Evolutionary conservation across 345 rosid species (phyloP), one percentile per base, ranked within the genome.

Genomic region (Citrus australasica): DNA sequence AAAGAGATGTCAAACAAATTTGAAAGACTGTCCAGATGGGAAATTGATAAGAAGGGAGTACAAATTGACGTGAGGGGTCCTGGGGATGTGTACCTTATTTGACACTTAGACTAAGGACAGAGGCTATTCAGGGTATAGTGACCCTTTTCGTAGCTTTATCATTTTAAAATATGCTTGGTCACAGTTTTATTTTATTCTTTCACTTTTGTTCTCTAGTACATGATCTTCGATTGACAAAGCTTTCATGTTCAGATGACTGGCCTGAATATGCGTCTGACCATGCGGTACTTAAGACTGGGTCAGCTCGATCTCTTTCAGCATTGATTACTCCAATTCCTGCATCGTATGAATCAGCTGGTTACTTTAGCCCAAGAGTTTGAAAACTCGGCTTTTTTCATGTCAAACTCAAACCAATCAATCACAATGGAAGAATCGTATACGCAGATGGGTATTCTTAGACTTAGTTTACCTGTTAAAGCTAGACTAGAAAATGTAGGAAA

Each of bases 101-200:
- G 76, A 32, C 91, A 81, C 75, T 92, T 27, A 67, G 76, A 66
- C 80, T 93, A 69, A 85, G 92, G 86, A 89, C 90, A 4, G 98
- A 95, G 79, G 91, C 88, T 71, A 89, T 93, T 51, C 80, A 95
- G 90, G 98, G 98, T 94, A 86, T 72, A 28, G 2, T 56, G 33
- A 56, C 14, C 48, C 11, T 27, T 72, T 16, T 19, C 33, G 9
- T 28, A 14, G 30, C 25, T 51, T 59, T 48, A 17, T 13, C 61
- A 33, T 69, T 9, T 9, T 11, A 40, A 21, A 16, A 42, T 17
- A 42, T 72, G 64, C 9, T 17, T 22, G 7, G 37, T 35, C 37
- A 0, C 37, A 35, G 7, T 35, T 35, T 35, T 35, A 35, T 35
- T 35, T 40, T 40, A 40, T 40, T 40, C 10, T 40, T 40, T 40